Percentiles rank a stretch among this genome's conserved stretches.
These are phyloP conservation scores for Pythium dissimile DNA, from an alignment of 352 stramenopile genomes.

Conservation along the genomic window DNA sequence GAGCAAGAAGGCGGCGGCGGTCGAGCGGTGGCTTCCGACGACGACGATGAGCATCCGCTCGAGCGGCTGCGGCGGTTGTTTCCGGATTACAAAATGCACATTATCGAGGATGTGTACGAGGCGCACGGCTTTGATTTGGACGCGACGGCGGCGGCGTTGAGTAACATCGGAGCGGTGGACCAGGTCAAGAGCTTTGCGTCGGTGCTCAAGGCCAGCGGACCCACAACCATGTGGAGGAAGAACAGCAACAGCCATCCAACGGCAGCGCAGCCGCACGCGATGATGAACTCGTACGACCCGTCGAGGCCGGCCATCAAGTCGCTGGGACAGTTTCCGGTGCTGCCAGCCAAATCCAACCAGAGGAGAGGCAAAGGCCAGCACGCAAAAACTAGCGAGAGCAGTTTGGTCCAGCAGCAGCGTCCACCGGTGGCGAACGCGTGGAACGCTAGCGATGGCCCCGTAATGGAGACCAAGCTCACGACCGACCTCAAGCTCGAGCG, in stretches of 20 bases:
- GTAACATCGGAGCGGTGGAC: slow-evolving; percentile 49
- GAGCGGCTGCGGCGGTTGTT: slow-evolving; percentile 52
- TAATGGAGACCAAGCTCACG: slow-evolving; percentile 45
- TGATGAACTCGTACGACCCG: slow-evolving; percentile 23
- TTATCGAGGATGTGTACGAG: slow-evolving; percentile 65
- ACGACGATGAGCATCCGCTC: slow-evolving; percentile 45
- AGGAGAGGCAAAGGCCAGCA: slow-evolving; percentile 12
- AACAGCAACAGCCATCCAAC: too few relatives aligned
- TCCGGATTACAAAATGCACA: slow-evolving; percentile 48
- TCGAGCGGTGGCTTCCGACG: too few relatives aligned
- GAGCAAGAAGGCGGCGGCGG: slow-evolving; percentile 15
- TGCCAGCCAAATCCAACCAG: slow-evolving; percentile 36
- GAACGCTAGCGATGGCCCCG: slow-evolving; percentile 7
- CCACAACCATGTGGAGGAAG: slow-evolving; percentile 19
- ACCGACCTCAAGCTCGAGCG: slow-evolving; percentile 67
- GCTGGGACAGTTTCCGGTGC: slow-evolving; percentile 49
- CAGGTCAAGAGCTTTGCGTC: slow-evolving; percentile 63
- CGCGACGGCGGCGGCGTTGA: slow-evolving; percentile 43
- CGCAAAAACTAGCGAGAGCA: slow-evolving; percentile 1
- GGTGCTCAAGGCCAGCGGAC: slow-evolving; percentile 28
- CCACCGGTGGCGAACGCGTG: slow-evolving; percentile 15
- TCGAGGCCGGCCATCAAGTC: slow-evolving; percentile 41
- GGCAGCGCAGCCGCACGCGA: not conserved
- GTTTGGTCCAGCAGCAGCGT: not conserved
- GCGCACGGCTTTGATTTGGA: slow-evolving; percentile 54